These are phyloP conservation scores for Cystobasidium slooffiae DNA, from an alignment of 1,284 basidiomycete genomes.

Conservation along the genomic window DNA sequence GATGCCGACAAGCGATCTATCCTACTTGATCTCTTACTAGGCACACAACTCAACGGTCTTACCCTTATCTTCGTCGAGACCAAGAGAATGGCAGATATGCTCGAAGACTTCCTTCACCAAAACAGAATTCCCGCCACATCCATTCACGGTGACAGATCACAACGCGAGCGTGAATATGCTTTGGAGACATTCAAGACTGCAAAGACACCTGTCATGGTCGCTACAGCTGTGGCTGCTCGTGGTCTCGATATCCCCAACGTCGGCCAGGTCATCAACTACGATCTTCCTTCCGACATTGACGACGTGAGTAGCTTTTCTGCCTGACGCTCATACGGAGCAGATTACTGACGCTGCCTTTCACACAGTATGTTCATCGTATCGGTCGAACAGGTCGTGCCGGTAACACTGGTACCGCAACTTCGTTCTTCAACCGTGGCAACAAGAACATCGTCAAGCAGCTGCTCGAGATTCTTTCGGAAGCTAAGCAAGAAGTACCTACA, in stretches of 20 bases:
- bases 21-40: constrained; percentile 81
- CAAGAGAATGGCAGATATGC: constrained; percentile 97
- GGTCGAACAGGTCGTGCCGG: constrained; percentile 99
- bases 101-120: constrained; percentile 91
- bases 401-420: constrained; percentile 88
- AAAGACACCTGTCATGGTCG: constrained; percentile 93
- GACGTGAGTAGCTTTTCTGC: no score
- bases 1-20: constrained; percentile 96
- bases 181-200: constrained; percentile 94
- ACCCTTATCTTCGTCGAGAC: constrained; percentile 99
- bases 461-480: constrained; percentile 90
- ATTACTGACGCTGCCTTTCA: no score
- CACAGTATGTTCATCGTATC: constrained; percentile 95
- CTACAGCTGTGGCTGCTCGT: constrained; percentile 97
- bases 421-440: constrained; percentile 61
- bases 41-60: constrained; percentile 67
- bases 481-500: constrained; percentile 91
- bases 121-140: constrained; percentile 89
- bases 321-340: no score
- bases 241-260: constrained; percentile 99
- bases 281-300: constrained; percentile 97
- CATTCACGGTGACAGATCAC: constrained; percentile 96
- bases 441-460: constrained; percentile 90
- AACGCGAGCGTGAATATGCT: constrained; percentile 95
- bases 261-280: constrained; percentile 98